phyloP scores from a whole-genome alignment of 2,329 filamentous ascomycete genomes.

The Ilyonectria destructans region DNA sequence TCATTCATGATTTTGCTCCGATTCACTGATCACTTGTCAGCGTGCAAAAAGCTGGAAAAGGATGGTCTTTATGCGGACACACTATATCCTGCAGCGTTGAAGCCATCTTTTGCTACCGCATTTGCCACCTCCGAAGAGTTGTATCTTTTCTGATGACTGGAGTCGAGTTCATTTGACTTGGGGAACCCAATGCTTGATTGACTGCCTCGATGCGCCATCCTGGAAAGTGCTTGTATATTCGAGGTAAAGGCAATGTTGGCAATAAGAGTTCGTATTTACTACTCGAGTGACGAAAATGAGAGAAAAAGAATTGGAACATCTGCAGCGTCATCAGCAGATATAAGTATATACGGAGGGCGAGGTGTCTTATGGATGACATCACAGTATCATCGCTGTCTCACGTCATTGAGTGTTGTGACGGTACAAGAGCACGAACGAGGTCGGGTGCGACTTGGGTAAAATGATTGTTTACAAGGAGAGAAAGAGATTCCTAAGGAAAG shows the following conservation, averaged over 20 bases:
- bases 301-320: not conserved
- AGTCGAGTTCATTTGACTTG: slow-evolving; percentile 17
- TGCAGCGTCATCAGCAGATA: slow-evolving; percentile 10
- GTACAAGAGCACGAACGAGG: too few species aligned
- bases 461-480: too few species aligned
- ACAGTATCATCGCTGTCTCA: slow-evolving; percentile 7
- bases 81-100: slow-evolving; percentile 17
- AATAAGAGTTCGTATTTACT: slow-evolving; percentile 4
- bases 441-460: too few species aligned
- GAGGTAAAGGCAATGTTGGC: not conserved
- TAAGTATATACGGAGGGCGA: slow-evolving; percentile 10
- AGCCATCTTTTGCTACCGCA: slow-evolving; percentile 17
- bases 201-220: slow-evolving; percentile 12
- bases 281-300: slow-evolving; percentile 4
- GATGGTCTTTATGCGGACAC: slow-evolving; percentile 3
- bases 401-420: slow-evolving; percentile 10
- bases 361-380: slow-evolving; percentile 4
- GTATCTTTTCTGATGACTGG: slow-evolving; percentile 19
- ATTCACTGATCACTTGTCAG: slow-evolving; percentile 15
- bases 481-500: too few species aligned
- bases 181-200: slow-evolving; percentile 16
- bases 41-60: slow-evolving; percentile 5
- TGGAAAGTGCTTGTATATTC: slow-evolving; percentile 11
- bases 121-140: slow-evolving; percentile 12
- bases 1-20: slow-evolving; percentile 15